Evolutionary conservation across 2,329 filamentous ascomycete species (phyloP), one percentile per base, ranked within the genome.

Genomic region (Cryoendolithus antarcticus): DNA sequence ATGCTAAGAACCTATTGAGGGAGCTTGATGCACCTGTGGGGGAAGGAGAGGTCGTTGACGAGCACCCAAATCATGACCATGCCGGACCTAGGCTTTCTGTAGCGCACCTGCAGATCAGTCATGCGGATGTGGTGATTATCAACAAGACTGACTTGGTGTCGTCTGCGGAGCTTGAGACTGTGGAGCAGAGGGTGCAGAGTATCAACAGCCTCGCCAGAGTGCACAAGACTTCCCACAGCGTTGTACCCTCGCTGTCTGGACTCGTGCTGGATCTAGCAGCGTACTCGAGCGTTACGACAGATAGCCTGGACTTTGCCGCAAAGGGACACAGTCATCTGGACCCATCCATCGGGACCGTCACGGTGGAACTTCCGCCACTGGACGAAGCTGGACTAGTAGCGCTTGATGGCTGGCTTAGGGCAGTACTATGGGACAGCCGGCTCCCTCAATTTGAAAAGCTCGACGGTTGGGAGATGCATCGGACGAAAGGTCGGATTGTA

Each of bases 61-160:
- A 33, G 4, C 37, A 34, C 9, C 34, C 48, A 9, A 40, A 39
- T 9, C 49, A 60, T 48, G 72, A 75, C 3, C 55, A 61, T 9
- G 63, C 70, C 10, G 79, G 80, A 0, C 79, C 82, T 1, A 63
- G 86, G 6, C 74, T 95, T 61, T 95, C 89, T 0, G 94, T 85
- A 2, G 91, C 91, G 1, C 91, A 98, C 60, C 72, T 96, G 35
- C 91, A 98, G 55, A 93, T 98, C 44, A 95, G 86, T 1, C 89
- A 98, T 54, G 91, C 91, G 5, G 91, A 98, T 62, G 86, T 96
- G 6, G 74, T 98, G 33, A 76, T 98, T 30, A 75, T 98, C 50
- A 98, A 98, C 65, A 98, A 98, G 61, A 71, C 80, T 3, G 91
- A 98, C 56, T 69, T 95, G 3, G 86, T 96, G 3, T 75, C 71